Evolutionary conservation across 139 green algal species (phyloP), one percentile per base, ranked within the genome.

Genomic region (Ulvella scutata): DNA sequence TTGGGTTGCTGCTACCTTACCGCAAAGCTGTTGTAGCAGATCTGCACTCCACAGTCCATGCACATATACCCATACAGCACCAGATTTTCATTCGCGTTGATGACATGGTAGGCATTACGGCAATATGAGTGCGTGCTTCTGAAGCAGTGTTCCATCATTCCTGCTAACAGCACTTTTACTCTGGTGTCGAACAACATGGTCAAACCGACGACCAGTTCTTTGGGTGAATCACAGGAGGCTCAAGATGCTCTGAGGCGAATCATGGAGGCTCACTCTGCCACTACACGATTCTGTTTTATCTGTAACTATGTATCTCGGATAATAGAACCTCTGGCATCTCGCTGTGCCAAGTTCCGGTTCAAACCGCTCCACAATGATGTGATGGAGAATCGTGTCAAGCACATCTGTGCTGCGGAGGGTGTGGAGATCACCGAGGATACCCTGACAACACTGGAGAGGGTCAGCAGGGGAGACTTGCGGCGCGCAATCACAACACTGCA

Each of bases 291-390:
- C 77, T 84, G 92, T 35, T 95, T 99, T 82, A 94, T 97, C 76
- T 99, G 94, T 87, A 99, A 99, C 85, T 99, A 99, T 75, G 89
- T 99, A 35, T 92, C 82, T n/a, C 88, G 92, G 73, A 97, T 99
- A 83, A 99, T 99, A 34, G 94, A 98, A 78, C 94, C 94, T 3
- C 82, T 99, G 21, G 90, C 93, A 2, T 96, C 88, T 3, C 80
- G 91, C 7, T 95, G 89, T 78, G 88, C 89, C 77, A 94, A 96
- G 84, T 97, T 96, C 82, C 79, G 91, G 4, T 97, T 96, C 85
- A 83, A 86, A 73, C 86, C 84, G 9, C 74, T 90, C 61, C 78
- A 85, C 72, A n/a, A 79, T 31, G 81, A 38, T 29, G 73, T 88
- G 20, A 91, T 92, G 84, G 75, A 77, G 31, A 80, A 86, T 10